phyloP scores from a whole-genome alignment of 2,329 filamentous ascomycete genomes.

The Fusarium xyrophilum region DNA sequence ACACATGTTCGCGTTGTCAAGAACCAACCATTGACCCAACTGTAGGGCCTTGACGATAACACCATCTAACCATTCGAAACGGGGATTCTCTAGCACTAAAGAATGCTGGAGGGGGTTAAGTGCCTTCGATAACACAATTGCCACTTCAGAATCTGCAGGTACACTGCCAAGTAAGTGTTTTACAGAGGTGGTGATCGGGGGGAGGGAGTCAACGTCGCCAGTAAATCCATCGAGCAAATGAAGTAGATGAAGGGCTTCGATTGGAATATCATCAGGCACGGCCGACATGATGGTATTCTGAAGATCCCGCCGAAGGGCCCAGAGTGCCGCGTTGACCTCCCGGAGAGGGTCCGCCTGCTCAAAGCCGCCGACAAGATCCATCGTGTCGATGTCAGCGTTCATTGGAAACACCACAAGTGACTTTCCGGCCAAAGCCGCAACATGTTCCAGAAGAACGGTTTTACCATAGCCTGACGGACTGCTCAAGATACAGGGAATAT shows the following conservation, averaged over 20 bases:
- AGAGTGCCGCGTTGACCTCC: constrained; percentile 66
- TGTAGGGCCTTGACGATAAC: constrained; percentile 87
- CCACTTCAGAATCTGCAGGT: constrained; percentile 55
- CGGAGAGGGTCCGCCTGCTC: constrained; percentile 89
- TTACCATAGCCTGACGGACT: constrained; percentile 89
- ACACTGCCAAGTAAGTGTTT: constrained; percentile 51
- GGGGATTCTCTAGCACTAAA: constrained; percentile 70
- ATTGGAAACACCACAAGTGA: constrained; percentile 82
- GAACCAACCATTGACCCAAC: constrained; percentile 86
- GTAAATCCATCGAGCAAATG: constrained; percentile 55
- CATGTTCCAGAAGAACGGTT: constrained; percentile 76
- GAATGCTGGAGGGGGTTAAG: constrained; percentile 60
- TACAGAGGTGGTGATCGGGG: constrained; percentile 49
- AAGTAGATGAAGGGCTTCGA: constrained; percentile 58
- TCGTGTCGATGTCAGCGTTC: constrained; percentile 94
- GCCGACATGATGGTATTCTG: constrained; percentile 57
- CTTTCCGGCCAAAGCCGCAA: constrained; percentile 81
- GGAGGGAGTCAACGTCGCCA: constrained; percentile 50
- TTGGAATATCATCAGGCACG: constrained; percentile 56
- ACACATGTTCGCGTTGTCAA: constrained; percentile 97
- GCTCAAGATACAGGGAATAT: constrained; percentile 87
- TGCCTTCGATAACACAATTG: constrained; percentile 56
- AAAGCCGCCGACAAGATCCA: constrained; percentile 96
- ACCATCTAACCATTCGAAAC: constrained; percentile 96
- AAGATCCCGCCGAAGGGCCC: constrained; percentile 58